phyloP scores from a whole-genome alignment of 208 protist genomes.

The Acanthamoeba divionensis region DNA sequence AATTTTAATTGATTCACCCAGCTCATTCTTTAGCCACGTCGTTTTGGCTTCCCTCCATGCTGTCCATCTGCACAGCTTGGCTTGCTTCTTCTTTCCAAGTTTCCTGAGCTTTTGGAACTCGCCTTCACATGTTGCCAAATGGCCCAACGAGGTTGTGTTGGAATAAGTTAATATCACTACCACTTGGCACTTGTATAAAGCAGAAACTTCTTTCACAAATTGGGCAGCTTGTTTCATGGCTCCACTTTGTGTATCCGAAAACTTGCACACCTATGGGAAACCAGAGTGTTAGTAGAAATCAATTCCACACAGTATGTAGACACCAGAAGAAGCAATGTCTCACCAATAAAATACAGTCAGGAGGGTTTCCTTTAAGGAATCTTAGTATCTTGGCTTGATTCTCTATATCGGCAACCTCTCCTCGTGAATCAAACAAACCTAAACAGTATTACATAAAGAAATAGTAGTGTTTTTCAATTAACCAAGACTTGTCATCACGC shows the following conservation, averaged over 20 bases:
- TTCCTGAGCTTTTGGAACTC: not conserved
- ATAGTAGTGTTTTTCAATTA: no score
- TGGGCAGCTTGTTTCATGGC: not conserved
- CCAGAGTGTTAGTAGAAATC: not conserved
- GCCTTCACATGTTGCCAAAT: conserved; percentile 9
- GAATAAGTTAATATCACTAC: conserved; percentile 34
- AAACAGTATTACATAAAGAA: no score
- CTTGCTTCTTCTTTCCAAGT: conserved; percentile 3
- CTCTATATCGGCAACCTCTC: not conserved
- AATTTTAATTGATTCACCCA: not conserved
- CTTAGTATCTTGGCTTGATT: conserved; percentile 4
- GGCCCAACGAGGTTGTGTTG: conserved; percentile 44
- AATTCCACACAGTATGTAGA: no score
- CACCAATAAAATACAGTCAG: conserved; percentile 12
- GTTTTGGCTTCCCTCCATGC: conserved; percentile 26
- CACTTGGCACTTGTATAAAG: not conserved
- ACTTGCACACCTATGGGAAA: conserved; percentile 11
- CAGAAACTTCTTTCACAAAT: not conserved
- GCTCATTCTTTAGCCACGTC: not conserved
- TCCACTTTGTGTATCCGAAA: conserved; percentile 44
- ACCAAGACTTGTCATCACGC: no score
- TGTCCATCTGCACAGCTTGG: conserved; percentile 29
- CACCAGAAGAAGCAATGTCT: not conserved
- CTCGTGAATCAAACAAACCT: conserved; percentile 37
- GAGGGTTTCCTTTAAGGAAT: conserved; percentile 3